Percentiles rank a stretch among this genome's conserved stretches.
Conservation (phyloP, 106 monocot genomes). For the Phalaenopsis aphrodite region DNA sequence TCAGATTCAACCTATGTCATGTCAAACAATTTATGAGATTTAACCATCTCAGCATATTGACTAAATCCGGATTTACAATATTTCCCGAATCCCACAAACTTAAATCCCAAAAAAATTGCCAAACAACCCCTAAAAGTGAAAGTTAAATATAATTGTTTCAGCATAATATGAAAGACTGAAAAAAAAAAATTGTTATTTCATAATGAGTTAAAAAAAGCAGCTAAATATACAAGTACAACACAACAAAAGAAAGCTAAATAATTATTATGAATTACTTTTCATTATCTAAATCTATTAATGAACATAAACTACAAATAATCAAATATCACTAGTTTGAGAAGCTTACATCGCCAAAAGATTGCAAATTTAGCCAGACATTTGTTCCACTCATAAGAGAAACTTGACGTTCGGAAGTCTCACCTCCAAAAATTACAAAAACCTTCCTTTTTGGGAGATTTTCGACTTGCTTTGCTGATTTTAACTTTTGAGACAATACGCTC, state of each 20-base stretch:
- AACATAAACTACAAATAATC: background rate
- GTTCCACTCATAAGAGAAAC: constrained; percentile 99
- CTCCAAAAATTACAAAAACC: constrained; percentile 95
- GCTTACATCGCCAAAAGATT: constrained; percentile 80
- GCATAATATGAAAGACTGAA: background rate
- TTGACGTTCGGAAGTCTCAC: constrained; percentile 94
- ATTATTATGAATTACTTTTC: background rate
- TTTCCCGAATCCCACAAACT: no score
- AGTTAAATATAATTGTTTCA: background rate
- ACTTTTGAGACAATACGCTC: constrained; percentile 37
- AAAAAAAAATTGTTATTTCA: background rate
- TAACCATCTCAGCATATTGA: no score
- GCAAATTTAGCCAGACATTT: constrained; percentile 95
- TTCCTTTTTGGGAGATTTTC: constrained; percentile 28
- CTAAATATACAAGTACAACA: background rate
- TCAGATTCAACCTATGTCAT: no score
- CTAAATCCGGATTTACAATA: no score
- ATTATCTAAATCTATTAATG: background rate
- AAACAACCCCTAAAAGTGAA: background rate
- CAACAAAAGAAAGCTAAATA: background rate
- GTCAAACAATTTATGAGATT: no score
- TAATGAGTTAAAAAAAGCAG: background rate
- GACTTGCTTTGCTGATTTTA: constrained; percentile 18
- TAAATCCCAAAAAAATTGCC: background rate
- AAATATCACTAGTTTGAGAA: background rate